Evolutionary conservation across 2,329 filamentous ascomycete genomes (phyloP).

Genomic region (Pseudogymnoascus sp.): DNA sequence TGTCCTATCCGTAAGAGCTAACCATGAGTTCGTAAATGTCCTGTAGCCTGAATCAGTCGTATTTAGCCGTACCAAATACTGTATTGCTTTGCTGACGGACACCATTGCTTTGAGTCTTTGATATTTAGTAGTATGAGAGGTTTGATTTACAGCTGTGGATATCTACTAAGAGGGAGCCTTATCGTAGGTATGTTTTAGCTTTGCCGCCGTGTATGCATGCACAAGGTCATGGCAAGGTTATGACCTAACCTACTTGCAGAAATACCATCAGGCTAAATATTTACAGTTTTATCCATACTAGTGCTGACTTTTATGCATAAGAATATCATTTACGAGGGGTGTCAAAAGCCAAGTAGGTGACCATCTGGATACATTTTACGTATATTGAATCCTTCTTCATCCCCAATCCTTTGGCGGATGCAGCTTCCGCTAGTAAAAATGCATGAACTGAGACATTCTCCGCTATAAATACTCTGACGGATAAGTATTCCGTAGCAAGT

Average conservation of each 20-base stretch:
- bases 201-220: neutral
- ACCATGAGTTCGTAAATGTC: neutral
- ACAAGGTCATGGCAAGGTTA: neutral
- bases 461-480: neutral
- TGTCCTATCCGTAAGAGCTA: neutral
- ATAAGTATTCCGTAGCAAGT: neutral
- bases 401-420: neutral
- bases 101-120: neutral
- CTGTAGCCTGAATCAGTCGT: neutral
- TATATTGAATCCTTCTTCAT: neutral
- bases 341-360: neutral
- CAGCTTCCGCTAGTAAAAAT: neutral
- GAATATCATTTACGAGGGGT: neutral
- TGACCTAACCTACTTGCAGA: neutral
- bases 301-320: neutral
- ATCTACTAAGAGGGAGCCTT: neutral
- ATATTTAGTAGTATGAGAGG: neutral
- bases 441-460: neutral
- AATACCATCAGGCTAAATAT: neutral
- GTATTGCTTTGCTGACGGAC: neutral
- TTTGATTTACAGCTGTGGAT: neutral
- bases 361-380: neutral
- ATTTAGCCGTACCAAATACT: neutral
- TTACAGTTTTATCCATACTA: neutral
- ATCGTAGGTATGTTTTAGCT: neutral